These are phyloP conservation scores for Ilyonectria destructans DNA, from an alignment of 2,329 filamentous ascomycete species.

Conservation along the genomic window DNA sequence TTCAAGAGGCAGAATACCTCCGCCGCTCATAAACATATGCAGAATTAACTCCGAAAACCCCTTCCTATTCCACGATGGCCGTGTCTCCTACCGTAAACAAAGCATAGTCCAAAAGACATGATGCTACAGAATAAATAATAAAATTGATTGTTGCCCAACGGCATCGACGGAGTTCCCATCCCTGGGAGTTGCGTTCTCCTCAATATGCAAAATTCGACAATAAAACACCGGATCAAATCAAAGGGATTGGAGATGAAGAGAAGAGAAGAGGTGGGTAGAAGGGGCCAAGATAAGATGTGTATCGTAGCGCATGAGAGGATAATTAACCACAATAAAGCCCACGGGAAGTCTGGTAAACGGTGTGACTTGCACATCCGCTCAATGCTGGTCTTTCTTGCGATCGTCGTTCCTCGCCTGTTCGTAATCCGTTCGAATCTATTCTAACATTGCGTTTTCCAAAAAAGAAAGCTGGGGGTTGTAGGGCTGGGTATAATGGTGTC, in stretches of 20 bases:
- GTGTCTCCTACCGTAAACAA: constrained; percentile 16
- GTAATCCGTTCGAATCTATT: constrained; percentile 31
- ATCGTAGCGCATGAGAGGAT: constrained; percentile 21
- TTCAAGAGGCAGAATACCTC: background rate
- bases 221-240: background rate
- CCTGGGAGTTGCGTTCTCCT: constrained; percentile 14
- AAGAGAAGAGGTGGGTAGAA: background rate
- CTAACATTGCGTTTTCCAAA: constrained; percentile 31
- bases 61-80: constrained; percentile 1
- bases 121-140: constrained; percentile 2
- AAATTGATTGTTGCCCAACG: background rate
- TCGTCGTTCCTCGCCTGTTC: constrained; percentile 9
- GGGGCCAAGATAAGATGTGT: constrained; percentile 6
- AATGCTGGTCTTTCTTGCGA: background rate
- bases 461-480: constrained; percentile 27
- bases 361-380: constrained; percentile 9
- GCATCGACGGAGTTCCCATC: constrained; percentile 1
- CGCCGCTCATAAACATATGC: background rate
- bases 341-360: background rate
- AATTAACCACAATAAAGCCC: constrained; percentile 15
- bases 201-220: constrained; percentile 23
- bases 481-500: constrained; percentile 34
- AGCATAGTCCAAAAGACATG: constrained; percentile 2
- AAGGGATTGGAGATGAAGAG: background rate
- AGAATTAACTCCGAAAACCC: constrained; percentile 21